A percentile compares a stretch with the other conserved stretches of the same genome.
phyloP scores from a whole-genome alignment of 768 basidiomycete species.

The Roridomyces roridus region DNA sequence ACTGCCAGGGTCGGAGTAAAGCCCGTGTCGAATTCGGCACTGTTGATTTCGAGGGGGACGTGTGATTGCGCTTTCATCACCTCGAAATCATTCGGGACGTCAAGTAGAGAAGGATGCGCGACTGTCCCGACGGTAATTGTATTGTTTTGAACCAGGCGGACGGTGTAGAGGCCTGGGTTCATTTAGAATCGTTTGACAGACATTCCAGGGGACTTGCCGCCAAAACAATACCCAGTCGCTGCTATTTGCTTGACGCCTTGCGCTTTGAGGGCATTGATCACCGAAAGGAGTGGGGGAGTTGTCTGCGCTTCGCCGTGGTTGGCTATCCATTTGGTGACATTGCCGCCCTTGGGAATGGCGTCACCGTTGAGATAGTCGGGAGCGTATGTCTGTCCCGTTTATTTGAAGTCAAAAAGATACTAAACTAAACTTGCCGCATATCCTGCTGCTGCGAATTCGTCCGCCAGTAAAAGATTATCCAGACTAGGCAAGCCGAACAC shows the following conservation, averaged over 20 bases:
- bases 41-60: slow-evolving; percentile 24
- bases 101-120: slow-evolving; percentile 22
- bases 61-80: slow-evolving; percentile 20
- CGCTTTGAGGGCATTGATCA: slow-evolving; percentile 39
- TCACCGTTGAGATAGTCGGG: slow-evolving; percentile 28
- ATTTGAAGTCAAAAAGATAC: no score
- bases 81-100: slow-evolving; percentile 24
- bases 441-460: slow-evolving; percentile 24
- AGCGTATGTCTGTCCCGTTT: slow-evolving; percentile 15
- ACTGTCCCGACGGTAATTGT: slow-evolving; percentile 24
- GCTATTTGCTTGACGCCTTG: slow-evolving; percentile 42
- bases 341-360: slow-evolving; percentile 11
- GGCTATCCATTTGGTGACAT: slow-evolving; percentile 36
- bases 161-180: slow-evolving; percentile 23
- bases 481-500: slow-evolving; percentile 23
- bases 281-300: slow-evolving; percentile 37
- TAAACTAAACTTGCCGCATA: slow-evolving; percentile 14
- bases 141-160: slow-evolving; percentile 26
- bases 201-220: slow-evolving; percentile 25
- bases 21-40: slow-evolving; percentile 25
- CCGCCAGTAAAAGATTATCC: slow-evolving; percentile 25
- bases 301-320: slow-evolving; percentile 38
- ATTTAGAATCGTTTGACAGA: no score
- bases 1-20: slow-evolving; percentile 22
- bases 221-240: slow-evolving; percentile 44